These are phyloP conservation scores for Colletotrichum higginsianum DNA, from an alignment of 2,329 filamentous ascomycete species.

Conservation along the genomic window DNA sequence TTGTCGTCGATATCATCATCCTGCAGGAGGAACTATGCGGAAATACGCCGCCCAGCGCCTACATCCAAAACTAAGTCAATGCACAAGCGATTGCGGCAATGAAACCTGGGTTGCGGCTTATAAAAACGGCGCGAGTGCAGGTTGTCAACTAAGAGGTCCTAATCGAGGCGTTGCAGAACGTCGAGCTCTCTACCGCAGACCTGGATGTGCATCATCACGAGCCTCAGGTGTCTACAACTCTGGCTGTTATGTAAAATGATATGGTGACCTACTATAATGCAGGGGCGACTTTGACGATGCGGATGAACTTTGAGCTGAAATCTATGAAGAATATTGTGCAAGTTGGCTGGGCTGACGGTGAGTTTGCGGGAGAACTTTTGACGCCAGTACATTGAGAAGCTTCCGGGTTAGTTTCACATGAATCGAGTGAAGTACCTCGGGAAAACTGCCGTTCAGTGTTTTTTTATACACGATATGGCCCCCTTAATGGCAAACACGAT, in stretches of 20 bases:
- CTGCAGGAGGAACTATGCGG: too few species aligned
- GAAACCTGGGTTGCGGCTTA: conserved; percentile 62
- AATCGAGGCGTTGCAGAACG: conserved; percentile 61
- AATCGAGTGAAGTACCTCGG: too few species aligned
- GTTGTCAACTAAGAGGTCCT: conserved; percentile 67
- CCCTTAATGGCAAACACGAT: too few species aligned
- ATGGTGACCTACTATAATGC: too few species aligned
- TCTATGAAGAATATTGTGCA: conserved; percentile 54
- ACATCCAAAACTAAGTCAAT: conserved; percentile 48
- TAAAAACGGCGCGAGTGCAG: conserved; percentile 68
- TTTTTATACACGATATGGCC: too few species aligned
- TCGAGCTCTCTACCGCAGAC: conserved; percentile 61
- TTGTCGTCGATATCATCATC: too few species aligned
- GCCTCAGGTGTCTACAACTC: conserved; percentile 52
- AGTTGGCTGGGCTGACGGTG: conserved; percentile 46
- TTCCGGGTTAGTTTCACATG: fast-evolving
- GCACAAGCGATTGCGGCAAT: conserved; percentile 57
- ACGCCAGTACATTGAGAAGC: conserved; percentile 43
- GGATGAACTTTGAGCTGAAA: conserved; percentile 58
- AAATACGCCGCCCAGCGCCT: too few species aligned
- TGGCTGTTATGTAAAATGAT: conserved; percentile 57
- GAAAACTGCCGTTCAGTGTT: too few species aligned
- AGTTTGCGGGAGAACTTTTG: conserved; percentile 41
- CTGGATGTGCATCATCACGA: conserved; percentile 70
- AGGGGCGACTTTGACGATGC: conserved; percentile 54